Base-by-base conservation (phyloP, 2,329 filamentous ascomycete species). In the Calonectria ilicicola region DNA sequence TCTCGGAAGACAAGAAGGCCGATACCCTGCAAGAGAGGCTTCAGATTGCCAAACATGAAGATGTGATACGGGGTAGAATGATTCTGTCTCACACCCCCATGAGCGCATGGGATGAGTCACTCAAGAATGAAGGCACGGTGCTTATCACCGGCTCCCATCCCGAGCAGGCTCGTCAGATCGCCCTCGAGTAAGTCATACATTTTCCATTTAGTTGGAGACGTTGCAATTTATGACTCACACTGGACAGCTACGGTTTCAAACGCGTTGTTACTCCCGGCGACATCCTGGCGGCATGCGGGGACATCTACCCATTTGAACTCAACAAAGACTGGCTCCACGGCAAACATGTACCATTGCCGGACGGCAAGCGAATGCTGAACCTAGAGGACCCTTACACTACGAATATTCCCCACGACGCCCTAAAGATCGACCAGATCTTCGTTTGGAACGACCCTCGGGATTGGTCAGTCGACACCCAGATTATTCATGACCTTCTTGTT, bases 381-480 rank as follows among this genome's bases (percentile, higher is more conserved):
- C 75, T 83, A 14, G 73, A 70, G 9, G 82, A 84, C 12, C 78
- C 83, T 7, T 82, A 83, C 70, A 81, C 82, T 47, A 79, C 73
- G 9, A 72, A 76, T 80, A 86, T 84, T 74, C 85, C 73, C 65
- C 80, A 67, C 0, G 80, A 85, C 12, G 84, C 87, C 12, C 88
- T 96, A 60, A 95, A 95, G 78, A 93, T 99, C 77, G 95, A 98
- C 80, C 95, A 96, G 32, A 91, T 98, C 32, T 93, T 98, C 80
- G 93, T 98, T 8, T 98, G 96, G 89, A 98, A 98, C 82, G 97
- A 98, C 83, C 96, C 97, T 4, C 91, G 97, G 69, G 97, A 99
- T 86, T 99, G 97, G 97, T 95, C 94, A 1, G 89, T 98, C 12
- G 96, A 98, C 83, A 91, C 92, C 2, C 94, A 98, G 81, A 86